These are phyloP conservation scores for Nicotiana noctiflora DNA, from an alignment of 257 asterid genomes.

Conservation along the genomic window DNA sequence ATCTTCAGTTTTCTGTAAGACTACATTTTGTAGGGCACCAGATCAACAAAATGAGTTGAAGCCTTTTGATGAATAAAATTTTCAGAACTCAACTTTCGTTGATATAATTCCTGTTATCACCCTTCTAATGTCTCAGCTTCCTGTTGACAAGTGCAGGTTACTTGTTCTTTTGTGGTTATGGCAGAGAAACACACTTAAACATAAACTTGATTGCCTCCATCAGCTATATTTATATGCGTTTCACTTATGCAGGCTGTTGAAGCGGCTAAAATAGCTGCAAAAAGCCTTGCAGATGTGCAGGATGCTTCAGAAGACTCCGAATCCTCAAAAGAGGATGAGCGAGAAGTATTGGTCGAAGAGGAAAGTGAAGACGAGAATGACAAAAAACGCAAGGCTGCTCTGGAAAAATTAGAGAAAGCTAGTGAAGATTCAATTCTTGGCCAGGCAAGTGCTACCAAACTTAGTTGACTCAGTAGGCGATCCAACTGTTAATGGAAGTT, in stretches of 20 bases:
- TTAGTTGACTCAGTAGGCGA: neutral
- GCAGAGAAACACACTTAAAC: neutral
- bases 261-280: constrained; percentile 63
- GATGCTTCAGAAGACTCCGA: constrained; percentile 58
- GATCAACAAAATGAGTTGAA: neutral
- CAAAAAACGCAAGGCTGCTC: constrained; percentile 55
- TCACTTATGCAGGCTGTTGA: constrained; percentile 62
- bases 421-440: constrained; percentile 83
- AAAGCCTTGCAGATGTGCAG: constrained; percentile 34
- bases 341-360: constrained; percentile 41
- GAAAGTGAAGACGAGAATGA: constrained; percentile 69
- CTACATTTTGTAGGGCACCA: neutral
- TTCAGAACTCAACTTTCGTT: neutral
- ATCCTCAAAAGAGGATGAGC: constrained; percentile 47
- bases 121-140: neutral
- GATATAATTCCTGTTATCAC: neutral
- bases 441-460: constrained; percentile 47
- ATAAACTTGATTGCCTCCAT: neutral
- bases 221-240: neutral
- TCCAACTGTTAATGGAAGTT: neutral
- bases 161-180: neutral
- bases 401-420: constrained; percentile 80
- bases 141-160: neutral
- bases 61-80: neutral
- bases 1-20: neutral